phyloP scores from a whole-genome alignment of 2,329 filamentous ascomycete genomes.

The Aspergillus floridensis region DNA sequence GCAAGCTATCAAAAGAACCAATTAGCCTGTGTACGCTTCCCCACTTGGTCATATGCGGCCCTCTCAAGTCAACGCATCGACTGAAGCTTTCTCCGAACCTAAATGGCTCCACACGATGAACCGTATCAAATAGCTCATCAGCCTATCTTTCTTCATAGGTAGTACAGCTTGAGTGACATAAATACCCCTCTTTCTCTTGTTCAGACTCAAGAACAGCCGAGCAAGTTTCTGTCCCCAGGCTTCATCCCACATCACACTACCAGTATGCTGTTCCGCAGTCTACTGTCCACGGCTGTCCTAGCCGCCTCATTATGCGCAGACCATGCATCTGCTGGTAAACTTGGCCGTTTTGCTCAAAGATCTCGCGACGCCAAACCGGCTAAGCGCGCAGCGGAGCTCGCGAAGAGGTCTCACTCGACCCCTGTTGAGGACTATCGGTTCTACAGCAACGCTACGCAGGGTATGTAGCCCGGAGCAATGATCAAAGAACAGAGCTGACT shows the following conservation, averaged over 20 bases:
- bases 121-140: not conserved
- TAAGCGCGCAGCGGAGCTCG: conserved; percentile 17
- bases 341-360: conserved; percentile 27
- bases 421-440: conserved; percentile 27
- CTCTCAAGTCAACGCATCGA: not conserved
- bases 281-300: conserved; percentile 25
- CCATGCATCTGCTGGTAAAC: conserved; percentile 18
- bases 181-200: not conserved
- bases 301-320: conserved; percentile 23
- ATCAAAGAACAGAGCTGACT: not conserved
- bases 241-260: not conserved
- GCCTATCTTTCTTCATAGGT: not conserved
- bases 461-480: conserved; percentile 17
- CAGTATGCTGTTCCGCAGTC: conserved; percentile 27
- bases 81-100: not conserved
- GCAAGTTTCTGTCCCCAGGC: not conserved
- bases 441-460: conserved; percentile 24
- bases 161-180: not conserved
- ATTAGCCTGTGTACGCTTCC: not conserved
- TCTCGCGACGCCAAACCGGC: conserved; percentile 23
- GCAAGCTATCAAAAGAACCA: not conserved
- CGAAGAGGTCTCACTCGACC: conserved; percentile 12
- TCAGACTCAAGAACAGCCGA: not conserved
- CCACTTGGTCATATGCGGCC: not conserved
- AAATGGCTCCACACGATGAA: not conserved